A percentile compares a stretch with the other conserved stretches of the same genome.
Evolutionary conservation across 2,329 filamentous ascomycete genomes (phyloP).

Genomic region (Hymenoscyphus scutula): DNA sequence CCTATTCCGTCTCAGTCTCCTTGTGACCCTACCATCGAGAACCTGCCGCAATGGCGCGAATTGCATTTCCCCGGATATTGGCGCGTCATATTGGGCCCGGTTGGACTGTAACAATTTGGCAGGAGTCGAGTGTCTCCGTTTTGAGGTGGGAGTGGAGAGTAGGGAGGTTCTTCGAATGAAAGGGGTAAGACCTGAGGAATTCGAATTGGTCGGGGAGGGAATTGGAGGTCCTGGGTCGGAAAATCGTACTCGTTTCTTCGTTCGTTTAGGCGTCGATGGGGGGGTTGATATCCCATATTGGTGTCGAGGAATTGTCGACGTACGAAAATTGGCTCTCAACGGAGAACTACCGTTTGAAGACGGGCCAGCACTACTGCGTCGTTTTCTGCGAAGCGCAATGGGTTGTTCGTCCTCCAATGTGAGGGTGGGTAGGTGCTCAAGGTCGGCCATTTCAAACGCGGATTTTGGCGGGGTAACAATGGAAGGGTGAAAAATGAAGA

Average conservation of each 20-base stretch:
- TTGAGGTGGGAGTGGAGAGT: slow-evolving; percentile 41
- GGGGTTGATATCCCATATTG: slow-evolving; percentile 31
- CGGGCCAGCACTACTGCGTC: slow-evolving; percentile 42
- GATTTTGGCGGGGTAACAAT: slow-evolving; percentile 1
- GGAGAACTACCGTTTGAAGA: slow-evolving; percentile 20
- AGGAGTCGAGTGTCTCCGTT: slow-evolving; percentile 48
- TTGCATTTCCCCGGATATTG: slow-evolving; percentile 42
- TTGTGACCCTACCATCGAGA: slow-evolving; percentile 55
- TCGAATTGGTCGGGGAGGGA: slow-evolving; percentile 23
- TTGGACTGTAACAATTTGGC: slow-evolving; percentile 23
- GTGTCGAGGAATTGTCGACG: slow-evolving; percentile 3
- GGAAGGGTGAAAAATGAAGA: not conserved
- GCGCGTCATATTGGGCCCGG: slow-evolving; percentile 25
- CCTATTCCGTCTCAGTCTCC: slow-evolving; percentile 54
- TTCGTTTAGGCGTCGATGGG: slow-evolving; percentile 29
- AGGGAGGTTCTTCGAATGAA: slow-evolving; percentile 51
- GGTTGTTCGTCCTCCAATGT: slow-evolving; percentile 45
- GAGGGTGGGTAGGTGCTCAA: slow-evolving; percentile 30
- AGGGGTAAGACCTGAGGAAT: slow-evolving; percentile 56
- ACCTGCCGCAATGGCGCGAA: slow-evolving; percentile 54
- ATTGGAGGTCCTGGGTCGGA: slow-evolving; percentile 52
- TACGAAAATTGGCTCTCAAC: slow-evolving; percentile 15
- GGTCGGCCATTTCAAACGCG: slow-evolving; percentile 25
- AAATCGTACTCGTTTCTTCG: slow-evolving; percentile 55
- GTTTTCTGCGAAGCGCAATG: slow-evolving; percentile 54